These are phyloP conservation scores for Silene vulgaris DNA, from an alignment of 179 eudicot species.

Conservation along the genomic window DNA sequence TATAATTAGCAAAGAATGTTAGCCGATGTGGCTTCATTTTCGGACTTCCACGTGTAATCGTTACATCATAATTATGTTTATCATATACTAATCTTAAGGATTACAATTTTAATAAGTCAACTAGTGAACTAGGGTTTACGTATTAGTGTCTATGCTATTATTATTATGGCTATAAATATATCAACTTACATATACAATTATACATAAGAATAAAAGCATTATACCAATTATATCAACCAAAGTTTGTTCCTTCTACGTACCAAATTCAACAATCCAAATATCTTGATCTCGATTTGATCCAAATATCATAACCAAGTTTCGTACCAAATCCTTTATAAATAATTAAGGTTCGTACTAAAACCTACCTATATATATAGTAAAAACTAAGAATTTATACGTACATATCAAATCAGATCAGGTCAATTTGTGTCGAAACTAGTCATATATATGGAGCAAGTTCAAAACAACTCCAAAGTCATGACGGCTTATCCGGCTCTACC, in stretches of 20 bases:
- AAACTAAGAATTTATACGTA: too few relatives aligned
- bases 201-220: not conserved
- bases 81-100: not conserved
- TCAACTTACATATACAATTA: not conserved
- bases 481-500: not conserved
- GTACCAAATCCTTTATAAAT: too few relatives aligned
- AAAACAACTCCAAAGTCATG: not conserved
- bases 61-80: conserved; percentile 11
- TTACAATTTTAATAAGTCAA: conserved; percentile 12
- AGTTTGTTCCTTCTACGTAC: not conserved
- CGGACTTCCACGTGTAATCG: conserved; percentile 17
- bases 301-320: too few relatives aligned
- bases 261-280: not conserved
- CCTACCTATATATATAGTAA: too few relatives aligned
- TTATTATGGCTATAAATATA: not conserved
- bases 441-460: conserved; percentile 20
- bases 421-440: too few relatives aligned
- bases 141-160: not conserved
- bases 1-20: not conserved
- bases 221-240: not conserved
- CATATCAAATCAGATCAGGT: too few relatives aligned
- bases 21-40: conserved; percentile 18
- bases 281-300: too few relatives aligned
- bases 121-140: conserved; percentile 16
- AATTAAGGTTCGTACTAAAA: not conserved